Evolutionary conservation across 2,329 filamentous ascomycete genomes (phyloP).

Genomic region (Fusarium abutilonis): DNA sequence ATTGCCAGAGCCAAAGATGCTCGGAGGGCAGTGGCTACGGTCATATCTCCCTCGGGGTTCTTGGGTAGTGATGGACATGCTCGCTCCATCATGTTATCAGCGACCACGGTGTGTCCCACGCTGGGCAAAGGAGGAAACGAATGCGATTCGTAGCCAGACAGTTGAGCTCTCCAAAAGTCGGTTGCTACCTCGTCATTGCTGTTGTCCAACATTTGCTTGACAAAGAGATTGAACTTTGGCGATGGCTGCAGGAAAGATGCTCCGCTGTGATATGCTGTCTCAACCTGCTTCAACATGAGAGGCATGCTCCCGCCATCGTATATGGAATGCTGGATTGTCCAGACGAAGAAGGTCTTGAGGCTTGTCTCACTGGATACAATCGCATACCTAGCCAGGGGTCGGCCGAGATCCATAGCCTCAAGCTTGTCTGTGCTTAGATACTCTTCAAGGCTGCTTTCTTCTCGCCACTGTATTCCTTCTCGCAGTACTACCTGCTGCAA

Average conservation of each 20-base stretch:
- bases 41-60: constrained; percentile 8
- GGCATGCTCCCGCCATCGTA: constrained; percentile 51
- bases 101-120: background rate
- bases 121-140: constrained; percentile 2
- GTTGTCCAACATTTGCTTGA: constrained; percentile 1
- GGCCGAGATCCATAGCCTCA: constrained; percentile 9
- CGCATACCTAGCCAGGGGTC: background rate
- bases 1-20: constrained; percentile 44
- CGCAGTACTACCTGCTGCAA: constrained; percentile 8
- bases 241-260: background rate
- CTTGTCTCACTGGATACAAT: background rate
- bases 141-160: too few species aligned
- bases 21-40: constrained; percentile 33
- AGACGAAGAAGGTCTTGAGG: constrained; percentile 3
- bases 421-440: constrained; percentile 2
- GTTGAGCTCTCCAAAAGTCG: too few species aligned
- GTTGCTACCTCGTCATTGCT: too few species aligned
- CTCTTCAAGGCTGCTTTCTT: background rate
- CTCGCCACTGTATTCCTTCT: constrained; percentile 3
- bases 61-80: background rate
- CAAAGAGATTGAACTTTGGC: constrained; percentile 14
- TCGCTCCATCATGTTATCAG: constrained; percentile 3
- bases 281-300: constrained; percentile 40
- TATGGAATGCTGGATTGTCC: constrained; percentile 39
- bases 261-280: background rate